phyloP scores from a whole-genome alignment of 2,329 filamentous ascomycete genomes.

The Ramularia collo-cygni region DNA sequence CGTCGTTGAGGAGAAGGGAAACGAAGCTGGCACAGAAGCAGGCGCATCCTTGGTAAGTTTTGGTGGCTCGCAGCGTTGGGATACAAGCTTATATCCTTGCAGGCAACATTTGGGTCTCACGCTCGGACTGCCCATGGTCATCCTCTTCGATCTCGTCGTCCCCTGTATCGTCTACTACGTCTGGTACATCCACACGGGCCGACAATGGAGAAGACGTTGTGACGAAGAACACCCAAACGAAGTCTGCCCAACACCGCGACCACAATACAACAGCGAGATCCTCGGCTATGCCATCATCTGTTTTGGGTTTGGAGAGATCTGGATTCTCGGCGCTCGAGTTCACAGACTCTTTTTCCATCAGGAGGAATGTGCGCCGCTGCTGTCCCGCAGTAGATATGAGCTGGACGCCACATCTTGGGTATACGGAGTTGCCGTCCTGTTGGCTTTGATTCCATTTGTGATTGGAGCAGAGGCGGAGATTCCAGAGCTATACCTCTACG shows the following conservation, averaged over 20 bases:
- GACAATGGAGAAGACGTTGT: constrained; percentile 16
- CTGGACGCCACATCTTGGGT: constrained; percentile 30
- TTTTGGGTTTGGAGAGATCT: constrained; percentile 29
- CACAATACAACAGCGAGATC: constrained; percentile 25
- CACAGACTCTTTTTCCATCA: constrained; percentile 21
- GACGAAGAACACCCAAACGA: constrained; percentile 10
- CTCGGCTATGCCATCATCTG: constrained; percentile 25
- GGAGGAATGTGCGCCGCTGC: constrained; percentile 26
- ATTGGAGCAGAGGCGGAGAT: constrained; percentile 21
- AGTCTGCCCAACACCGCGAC: constrained; percentile 18
- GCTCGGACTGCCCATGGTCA: constrained; percentile 25
- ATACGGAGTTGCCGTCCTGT: constrained; percentile 25
- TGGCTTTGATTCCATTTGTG: constrained; percentile 27
- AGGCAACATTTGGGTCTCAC: constrained; percentile 23
- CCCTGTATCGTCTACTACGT: constrained; percentile 29
- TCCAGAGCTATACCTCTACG: constrained; percentile 26
- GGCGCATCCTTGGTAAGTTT: constrained; percentile 19
- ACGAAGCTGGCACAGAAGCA: constrained; percentile 24
- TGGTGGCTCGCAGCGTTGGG: not conserved
- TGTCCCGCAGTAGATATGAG: constrained; percentile 25
- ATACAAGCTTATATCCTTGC: not conserved
- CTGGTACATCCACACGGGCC: constrained; percentile 21
- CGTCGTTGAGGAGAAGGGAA: constrained; percentile 18
- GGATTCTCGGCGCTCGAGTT: constrained; percentile 26
- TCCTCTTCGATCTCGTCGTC: constrained; percentile 27